Percentiles rank a stretch among this genome's conserved stretches.
These are phyloP conservation scores for Rhodomyrtus tomentosa DNA, from an alignment of 345 rosid genomes.

Conservation along the genomic window DNA sequence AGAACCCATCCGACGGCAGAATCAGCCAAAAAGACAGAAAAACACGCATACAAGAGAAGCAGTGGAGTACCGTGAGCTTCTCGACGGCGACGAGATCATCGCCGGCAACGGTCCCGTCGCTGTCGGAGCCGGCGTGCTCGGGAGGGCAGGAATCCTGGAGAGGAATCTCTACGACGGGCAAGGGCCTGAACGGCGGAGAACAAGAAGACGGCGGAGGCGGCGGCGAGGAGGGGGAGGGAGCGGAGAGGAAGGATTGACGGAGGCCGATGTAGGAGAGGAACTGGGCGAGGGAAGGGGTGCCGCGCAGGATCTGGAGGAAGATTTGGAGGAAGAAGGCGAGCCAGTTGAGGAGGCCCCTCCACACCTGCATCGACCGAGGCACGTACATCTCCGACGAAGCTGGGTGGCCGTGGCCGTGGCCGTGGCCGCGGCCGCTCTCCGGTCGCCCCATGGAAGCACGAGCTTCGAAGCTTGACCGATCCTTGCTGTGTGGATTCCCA, in stretches of 20 bases:
- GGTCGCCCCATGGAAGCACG: not conserved
- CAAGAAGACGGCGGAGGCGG: not conserved
- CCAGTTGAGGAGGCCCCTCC: constrained; percentile 22
- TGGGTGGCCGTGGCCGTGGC: not conserved
- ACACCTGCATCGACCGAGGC: constrained; percentile 15
- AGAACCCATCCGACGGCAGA: not conserved
- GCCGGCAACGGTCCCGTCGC: not conserved
- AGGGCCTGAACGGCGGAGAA: constrained; percentile 15
- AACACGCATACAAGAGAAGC: not conserved
- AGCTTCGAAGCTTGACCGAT: not conserved
- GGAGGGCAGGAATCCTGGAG: constrained; percentile 5
- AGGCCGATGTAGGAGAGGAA: constrained; percentile 14
- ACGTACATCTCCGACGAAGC: constrained; percentile 2
- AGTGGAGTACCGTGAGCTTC: constrained; percentile 13
- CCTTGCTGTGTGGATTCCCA: not conserved
- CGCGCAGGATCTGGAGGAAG: constrained; percentile 22
- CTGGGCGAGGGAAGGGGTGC: constrained; percentile 21
- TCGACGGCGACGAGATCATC: not conserved
- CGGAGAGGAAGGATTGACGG: not conserved
- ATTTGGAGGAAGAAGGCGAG: constrained; percentile 13
- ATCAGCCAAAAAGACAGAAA: not conserved
- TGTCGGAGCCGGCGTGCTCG: not conserved
- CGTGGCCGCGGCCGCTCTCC: not conserved
- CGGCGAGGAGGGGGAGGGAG: constrained; percentile 3
- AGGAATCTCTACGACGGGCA: constrained; percentile 24